Evolutionary conservation across 1,284 basidiomycete species (phyloP), one percentile per base, ranked within the genome.

Genomic region (Papiliotrema flavescens): DNA sequence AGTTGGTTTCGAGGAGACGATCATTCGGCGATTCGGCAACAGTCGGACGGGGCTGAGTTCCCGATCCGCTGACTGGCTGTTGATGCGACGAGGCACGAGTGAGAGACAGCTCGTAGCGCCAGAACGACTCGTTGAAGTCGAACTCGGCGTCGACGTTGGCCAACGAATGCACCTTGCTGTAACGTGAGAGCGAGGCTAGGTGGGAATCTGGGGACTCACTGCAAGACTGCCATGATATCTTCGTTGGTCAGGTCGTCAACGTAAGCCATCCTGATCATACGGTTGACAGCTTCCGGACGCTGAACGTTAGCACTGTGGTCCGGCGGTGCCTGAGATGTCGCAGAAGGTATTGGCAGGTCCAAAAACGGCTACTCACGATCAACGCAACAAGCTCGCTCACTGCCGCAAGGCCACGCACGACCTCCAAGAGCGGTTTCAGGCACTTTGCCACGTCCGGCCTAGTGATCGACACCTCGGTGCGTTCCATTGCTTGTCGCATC

Each of bases 81-180:
- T 32, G 28, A 32, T 32, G 28, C 6, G 28, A 6, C 6, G 28
- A 32, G 6, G 28, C 5, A 2, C 49, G 32, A n/a, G 49, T 11
- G 8, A 50, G 37, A 5, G 49, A 41, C 14, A 50, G 24, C 32
- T 61, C 56, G 48, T 58, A 61, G 14, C 59, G 56, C 59, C 59
- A 61, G 43, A 61, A 61, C 2, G 56, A 58, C 19, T 57, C 59
- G 42, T 57, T 49, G 43, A 57, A 61, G 36, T 61, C 59, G 34
- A 61, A 61, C 26, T 61, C 59, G 7, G 51, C 15, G 32, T 55
- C 54, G 4, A 47, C 54, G 34, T 56, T 47, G 17, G 50, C 51
- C 20, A 58, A 19, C 34, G 40, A 51, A 19, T 61, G 56, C 3
- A 61, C 51, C 47, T 58, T 58, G 36, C 59, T 60, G 49, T 11